These are phyloP conservation scores for Daldinia loculata DNA, from an alignment of 495 filamentous ascomycete species.

Conservation along the genomic window DNA sequence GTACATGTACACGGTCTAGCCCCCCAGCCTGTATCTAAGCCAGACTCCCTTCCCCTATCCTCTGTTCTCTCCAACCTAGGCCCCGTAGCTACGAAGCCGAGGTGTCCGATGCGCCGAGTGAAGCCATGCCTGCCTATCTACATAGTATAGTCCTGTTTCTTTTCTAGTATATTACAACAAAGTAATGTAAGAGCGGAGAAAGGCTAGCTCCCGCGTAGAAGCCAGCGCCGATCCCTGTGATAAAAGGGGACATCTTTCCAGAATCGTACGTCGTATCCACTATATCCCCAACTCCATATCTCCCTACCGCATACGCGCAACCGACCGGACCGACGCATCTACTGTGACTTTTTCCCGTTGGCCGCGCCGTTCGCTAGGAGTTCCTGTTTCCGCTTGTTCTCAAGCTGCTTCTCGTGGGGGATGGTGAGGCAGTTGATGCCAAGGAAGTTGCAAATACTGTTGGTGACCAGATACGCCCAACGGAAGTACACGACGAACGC, in stretches of 20 bases:
- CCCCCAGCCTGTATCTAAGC: not conserved
- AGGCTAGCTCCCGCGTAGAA: not conserved
- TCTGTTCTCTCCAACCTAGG: not conserved
- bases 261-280: constrained; percentile 14
- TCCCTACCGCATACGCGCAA: not conserved
- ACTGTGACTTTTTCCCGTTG: constrained; percentile 48
- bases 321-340: not conserved
- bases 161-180: constrained; percentile 27
- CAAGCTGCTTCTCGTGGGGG: constrained; percentile 65
- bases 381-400: constrained; percentile 50
- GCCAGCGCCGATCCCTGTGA: not conserved
- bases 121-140: not conserved
- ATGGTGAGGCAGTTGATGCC: constrained; percentile 96
- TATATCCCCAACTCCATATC: not conserved
- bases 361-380: constrained; percentile 35
- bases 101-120: not conserved
- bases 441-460: constrained; percentile 88
- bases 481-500: constrained; percentile 84
- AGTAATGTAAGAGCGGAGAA: constrained; percentile 6
- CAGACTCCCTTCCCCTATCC: not conserved
- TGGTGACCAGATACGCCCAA: constrained; percentile 92
- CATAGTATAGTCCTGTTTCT: constrained; percentile 5
- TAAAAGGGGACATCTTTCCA: constrained; percentile 10
- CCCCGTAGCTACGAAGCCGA: not conserved
- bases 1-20: not conserved